phyloP scores from a whole-genome alignment of 2,329 filamentous ascomycete species.

The Sphaerulina musiva region DNA sequence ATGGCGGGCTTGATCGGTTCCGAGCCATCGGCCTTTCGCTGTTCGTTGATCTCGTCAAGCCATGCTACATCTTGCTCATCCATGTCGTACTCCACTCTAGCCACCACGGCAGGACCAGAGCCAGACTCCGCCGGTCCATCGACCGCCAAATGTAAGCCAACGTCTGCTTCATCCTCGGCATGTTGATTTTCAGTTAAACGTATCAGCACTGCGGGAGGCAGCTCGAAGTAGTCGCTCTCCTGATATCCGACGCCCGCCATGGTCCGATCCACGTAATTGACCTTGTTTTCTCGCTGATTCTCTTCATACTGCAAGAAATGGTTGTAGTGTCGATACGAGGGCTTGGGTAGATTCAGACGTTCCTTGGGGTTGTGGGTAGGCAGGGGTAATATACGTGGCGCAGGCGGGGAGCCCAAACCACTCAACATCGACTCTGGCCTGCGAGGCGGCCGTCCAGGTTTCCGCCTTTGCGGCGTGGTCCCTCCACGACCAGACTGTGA shows the following conservation, averaged over 20 bases:
- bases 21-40: constrained; percentile 65
- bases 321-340: constrained; percentile 68
- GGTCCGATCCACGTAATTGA: constrained; percentile 84
- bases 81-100: constrained; percentile 97
- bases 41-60: constrained; percentile 75
- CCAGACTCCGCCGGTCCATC: constrained; percentile 53
- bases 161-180: constrained; percentile 57
- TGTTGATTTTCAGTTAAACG: constrained; percentile 56
- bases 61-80: constrained; percentile 98
- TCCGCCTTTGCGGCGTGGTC: constrained; percentile 43
- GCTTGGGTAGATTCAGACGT: constrained; percentile 67
- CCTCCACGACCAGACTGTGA: constrained; percentile 1
- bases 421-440: constrained; percentile 55
- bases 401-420: constrained; percentile 53
- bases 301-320: constrained; percentile 77
- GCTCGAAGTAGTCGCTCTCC: constrained; percentile 81
- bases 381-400: constrained; percentile 65
- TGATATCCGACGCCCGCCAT: constrained; percentile 97
- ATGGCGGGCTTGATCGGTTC: constrained; percentile 85
- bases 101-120: constrained; percentile 49
- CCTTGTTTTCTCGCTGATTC: constrained; percentile 71
- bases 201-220: constrained; percentile 65
- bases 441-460: constrained; percentile 59
- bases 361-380: constrained; percentile 75
- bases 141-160: constrained; percentile 44